A percentile compares a stretch with the other conserved stretches of the same genome.
Conservation (phyloP, 768 basidiomycete species). For the Rhizopogon vesiculosus region DNA sequence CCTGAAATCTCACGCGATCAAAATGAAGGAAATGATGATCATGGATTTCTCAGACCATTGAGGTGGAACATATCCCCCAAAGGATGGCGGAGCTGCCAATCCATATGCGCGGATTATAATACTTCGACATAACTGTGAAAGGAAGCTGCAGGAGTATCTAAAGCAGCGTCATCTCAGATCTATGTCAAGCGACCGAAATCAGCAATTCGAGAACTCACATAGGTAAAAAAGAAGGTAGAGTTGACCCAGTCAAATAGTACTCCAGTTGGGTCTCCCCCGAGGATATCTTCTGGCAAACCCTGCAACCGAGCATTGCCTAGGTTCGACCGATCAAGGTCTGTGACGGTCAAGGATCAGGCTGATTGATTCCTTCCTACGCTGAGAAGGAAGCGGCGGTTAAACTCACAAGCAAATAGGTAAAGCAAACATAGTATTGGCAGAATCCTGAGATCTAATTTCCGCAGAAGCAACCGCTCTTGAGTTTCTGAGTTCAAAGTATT, state of each 20-base stretch:
- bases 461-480: constrained; percentile 46
- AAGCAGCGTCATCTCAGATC: neutral
- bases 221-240: constrained; percentile 76
- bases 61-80: constrained; percentile 69
- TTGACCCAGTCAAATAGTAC: constrained; percentile 74
- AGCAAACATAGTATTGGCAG: constrained; percentile 69
- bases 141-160: constrained; percentile 73
- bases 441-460: constrained; percentile 64
- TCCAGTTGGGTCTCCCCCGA: constrained; percentile 67
- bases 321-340: constrained; percentile 70
- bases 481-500: constrained; percentile 10
- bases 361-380: neutral
- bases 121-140: constrained; percentile 61
- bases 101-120: constrained; percentile 65
- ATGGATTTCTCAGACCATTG: constrained; percentile 46
- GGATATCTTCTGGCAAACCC: constrained; percentile 58
- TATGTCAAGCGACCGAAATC: neutral
- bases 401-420: constrained; percentile 73
- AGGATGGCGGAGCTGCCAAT: constrained; percentile 64
- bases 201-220: constrained; percentile 37
- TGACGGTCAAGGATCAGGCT: neutral
- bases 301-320: constrained; percentile 77
- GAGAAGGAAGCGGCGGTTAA: neutral
- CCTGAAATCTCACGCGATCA: constrained; percentile 10
- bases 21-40: neutral